Conservation (phyloP, 2,329 filamentous ascomycete genomes). For the Arthroderma sp. region DNA sequence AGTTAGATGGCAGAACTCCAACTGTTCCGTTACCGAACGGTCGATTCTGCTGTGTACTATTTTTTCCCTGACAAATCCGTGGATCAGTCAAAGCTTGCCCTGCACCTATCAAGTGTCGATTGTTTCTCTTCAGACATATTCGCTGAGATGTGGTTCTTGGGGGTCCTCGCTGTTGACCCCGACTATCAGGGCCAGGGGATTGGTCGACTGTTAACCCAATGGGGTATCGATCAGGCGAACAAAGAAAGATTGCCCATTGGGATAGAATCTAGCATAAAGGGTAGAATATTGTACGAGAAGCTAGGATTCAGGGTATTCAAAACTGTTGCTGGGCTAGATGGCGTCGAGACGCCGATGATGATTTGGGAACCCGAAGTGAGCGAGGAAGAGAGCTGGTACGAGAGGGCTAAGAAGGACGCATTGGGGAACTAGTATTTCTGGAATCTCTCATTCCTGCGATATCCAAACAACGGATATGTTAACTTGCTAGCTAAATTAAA, state of each 20-base stretch:
- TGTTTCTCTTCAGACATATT: slow-evolving; percentile 10
- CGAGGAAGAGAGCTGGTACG: slow-evolving; percentile 3
- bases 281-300: slow-evolving; percentile 13
- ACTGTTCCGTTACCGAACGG: too few relatives aligned
- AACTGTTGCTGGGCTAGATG: slow-evolving; percentile 3
- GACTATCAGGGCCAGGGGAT: slow-evolving; percentile 14
- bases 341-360: slow-evolving; percentile 3
- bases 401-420: background rate
- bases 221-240: slow-evolving; percentile 12
- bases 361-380: slow-evolving; percentile 6
- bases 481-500: too few relatives aligned
- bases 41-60: background rate
- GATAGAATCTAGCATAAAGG: slow-evolving; percentile 13
- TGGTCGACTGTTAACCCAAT: slow-evolving; percentile 12
- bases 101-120: background rate
- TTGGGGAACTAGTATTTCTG: too few relatives aligned
- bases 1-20: too few relatives aligned
- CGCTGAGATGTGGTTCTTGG: slow-evolving; percentile 15
- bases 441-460: too few relatives aligned
- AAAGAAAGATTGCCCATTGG: slow-evolving; percentile 13
- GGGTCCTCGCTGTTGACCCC: slow-evolving; percentile 14
- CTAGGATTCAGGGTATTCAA: slow-evolving; percentile 13
- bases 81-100: background rate
- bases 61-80: background rate
- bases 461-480: too few relatives aligned